These are phyloP conservation scores for Saccharomyces hybrid DNA, from an alignment of 1,139 yeast species.

Conservation along the genomic window DNA sequence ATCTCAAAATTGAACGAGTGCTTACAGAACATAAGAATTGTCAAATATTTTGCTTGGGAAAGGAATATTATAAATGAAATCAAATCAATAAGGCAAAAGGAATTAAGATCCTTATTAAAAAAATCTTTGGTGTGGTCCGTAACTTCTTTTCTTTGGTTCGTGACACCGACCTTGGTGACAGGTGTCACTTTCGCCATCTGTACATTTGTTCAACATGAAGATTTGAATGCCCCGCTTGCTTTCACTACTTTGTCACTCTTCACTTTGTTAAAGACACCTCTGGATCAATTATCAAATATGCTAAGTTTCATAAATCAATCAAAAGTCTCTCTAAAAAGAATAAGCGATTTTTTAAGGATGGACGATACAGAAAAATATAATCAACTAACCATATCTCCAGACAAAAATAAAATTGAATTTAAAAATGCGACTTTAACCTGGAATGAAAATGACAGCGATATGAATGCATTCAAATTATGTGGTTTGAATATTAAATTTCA, in stretches of 20 bases:
- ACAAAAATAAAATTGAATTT: constrained; percentile 18
- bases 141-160: constrained; percentile 3
- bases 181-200: constrained; percentile 4
- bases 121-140: constrained; percentile 3
- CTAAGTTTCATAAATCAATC: constrained; percentile 35
- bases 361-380: constrained; percentile 34
- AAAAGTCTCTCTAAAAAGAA: constrained; percentile 33
- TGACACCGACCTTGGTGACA: constrained; percentile 5
- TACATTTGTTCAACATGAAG: constrained; percentile 8
- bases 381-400: constrained; percentile 2
- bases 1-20: constrained; percentile 4
- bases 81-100: constrained; percentile 1
- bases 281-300: constrained; percentile 4
- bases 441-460: constrained; percentile 35
- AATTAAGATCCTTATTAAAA: constrained; percentile 1
- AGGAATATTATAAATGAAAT: constrained; percentile 3
- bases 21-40: constrained; percentile 5
- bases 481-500: constrained; percentile 57
- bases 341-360: constrained; percentile 42
- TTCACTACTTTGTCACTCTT: constrained; percentile 6
- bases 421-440: constrained; percentile 5
- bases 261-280: constrained; percentile 3
- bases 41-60: constrained; percentile 7
- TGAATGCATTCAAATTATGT: constrained; percentile 48
- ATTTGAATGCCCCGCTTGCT: constrained; percentile 6